These are phyloP conservation scores for Arthromyces matolae DNA, from an alignment of 768 basidiomycete species.

Conservation along the genomic window DNA sequence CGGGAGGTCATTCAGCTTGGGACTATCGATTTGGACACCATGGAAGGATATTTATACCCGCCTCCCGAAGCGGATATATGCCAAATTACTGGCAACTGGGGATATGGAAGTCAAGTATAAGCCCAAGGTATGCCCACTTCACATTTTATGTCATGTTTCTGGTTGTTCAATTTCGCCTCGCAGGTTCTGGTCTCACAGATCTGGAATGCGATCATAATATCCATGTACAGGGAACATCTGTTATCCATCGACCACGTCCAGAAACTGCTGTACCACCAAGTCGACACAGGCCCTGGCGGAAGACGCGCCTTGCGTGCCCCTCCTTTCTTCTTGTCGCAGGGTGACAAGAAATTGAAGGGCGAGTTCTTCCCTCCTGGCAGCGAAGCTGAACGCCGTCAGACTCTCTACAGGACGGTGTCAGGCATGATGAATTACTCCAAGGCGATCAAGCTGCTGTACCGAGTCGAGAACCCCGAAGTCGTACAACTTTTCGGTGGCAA, in stretches of 20 bases:
- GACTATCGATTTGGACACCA: slow-evolving; percentile 97
- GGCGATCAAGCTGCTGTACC: slow-evolving; percentile 98
- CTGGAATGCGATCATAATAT: slow-evolving; percentile 99
- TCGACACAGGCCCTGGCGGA: slow-evolving; percentile 74
- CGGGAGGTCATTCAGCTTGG: slow-evolving; percentile 82
- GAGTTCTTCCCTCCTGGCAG: slow-evolving; percentile 95
- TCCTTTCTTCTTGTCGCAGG: slow-evolving; percentile 96
- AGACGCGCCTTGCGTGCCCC: slow-evolving; percentile 92
- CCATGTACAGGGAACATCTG: slow-evolving; percentile 99
- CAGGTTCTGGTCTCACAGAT: slow-evolving; percentile 97
- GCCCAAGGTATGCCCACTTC: slow-evolving; percentile 71
- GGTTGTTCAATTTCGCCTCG: background rate
- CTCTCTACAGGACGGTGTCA: slow-evolving; percentile 96
- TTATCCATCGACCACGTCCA: slow-evolving; percentile 98
- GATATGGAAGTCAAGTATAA: slow-evolving; percentile 99
- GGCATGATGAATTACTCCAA: slow-evolving; percentile 99
- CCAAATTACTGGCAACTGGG: slow-evolving; percentile 87
- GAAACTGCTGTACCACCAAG: slow-evolving; percentile 95
- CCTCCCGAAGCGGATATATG: slow-evolving; percentile 93
- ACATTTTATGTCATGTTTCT: background rate
- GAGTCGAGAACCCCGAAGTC: slow-evolving; percentile 98
- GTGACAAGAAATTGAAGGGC: slow-evolving; percentile 71
- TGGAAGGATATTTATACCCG: slow-evolving; percentile 98
- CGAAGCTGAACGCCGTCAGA: slow-evolving; percentile 96
- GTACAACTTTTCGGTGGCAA: slow-evolving; percentile 97